Conservation (phyloP, 106 monocot species). For the Xerophyta viscosa region DNA sequence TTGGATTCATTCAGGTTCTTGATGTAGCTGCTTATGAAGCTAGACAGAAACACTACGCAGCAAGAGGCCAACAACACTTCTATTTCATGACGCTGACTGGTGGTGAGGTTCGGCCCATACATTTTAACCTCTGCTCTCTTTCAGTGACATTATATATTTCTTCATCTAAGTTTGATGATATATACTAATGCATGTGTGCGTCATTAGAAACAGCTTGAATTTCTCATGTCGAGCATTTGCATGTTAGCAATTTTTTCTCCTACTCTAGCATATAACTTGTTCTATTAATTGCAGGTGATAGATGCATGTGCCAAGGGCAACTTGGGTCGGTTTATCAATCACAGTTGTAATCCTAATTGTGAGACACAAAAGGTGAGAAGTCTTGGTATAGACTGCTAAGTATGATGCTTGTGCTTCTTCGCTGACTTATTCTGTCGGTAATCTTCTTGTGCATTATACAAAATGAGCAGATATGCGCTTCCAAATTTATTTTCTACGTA, state of each 20-base stretch:
- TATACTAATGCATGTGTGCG: background rate
- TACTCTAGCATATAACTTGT: background rate
- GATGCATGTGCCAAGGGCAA: constrained; percentile 96
- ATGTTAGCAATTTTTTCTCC: background rate
- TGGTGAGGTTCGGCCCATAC: constrained; percentile 77
- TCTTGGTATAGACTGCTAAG: too few species aligned
- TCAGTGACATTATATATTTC: background rate
- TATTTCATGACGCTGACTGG: constrained; percentile 99
- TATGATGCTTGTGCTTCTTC: background rate
- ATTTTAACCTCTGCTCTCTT: constrained; percentile 11
- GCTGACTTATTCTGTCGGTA: background rate
- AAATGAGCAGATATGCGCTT: too few species aligned
- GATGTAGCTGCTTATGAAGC: constrained; percentile 82
- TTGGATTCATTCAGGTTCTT: constrained; percentile 73
- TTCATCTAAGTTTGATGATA: background rate
- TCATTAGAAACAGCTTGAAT: background rate
- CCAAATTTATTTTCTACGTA: too few species aligned
- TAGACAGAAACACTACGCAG: constrained; percentile 84
- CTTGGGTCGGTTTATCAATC: constrained; percentile 90
- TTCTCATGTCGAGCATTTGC: background rate
- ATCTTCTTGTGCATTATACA: too few species aligned
- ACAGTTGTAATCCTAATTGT: constrained; percentile 96
- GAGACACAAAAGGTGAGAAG: constrained; percentile 91
- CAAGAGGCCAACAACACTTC: constrained; percentile 95
- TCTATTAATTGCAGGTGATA: constrained; percentile 60